Percentiles rank a stretch among this genome's conserved stretches.
Evolutionary conservation across 2,329 filamentous ascomycete species (phyloP).

Genomic region (Fusarium humuli): DNA sequence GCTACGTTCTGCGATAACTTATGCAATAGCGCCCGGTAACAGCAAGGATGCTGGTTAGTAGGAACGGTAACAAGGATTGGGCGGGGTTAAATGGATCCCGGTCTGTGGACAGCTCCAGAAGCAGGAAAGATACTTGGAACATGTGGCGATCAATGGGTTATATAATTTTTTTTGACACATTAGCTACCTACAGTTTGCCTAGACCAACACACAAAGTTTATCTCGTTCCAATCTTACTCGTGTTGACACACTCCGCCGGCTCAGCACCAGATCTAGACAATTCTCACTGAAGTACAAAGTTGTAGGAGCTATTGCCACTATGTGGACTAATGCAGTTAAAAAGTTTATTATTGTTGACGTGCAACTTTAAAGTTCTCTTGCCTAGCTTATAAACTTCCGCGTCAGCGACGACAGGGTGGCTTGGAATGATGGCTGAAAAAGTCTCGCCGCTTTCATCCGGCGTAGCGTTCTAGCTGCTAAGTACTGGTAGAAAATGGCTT

Average conservation of each 20-base stretch:
- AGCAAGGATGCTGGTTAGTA: background rate
- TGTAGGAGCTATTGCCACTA: too few relatives aligned
- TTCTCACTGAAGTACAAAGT: background rate
- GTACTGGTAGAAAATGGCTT: too few relatives aligned
- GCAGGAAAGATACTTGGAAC: background rate
- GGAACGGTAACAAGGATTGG: too few relatives aligned
- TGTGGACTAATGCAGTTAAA: background rate
- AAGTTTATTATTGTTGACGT: background rate
- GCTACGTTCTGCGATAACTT: background rate
- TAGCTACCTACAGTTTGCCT: background rate
- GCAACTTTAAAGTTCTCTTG: background rate
- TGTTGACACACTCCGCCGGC: background rate
- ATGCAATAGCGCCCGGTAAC: background rate
- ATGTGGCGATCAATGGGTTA: background rate
- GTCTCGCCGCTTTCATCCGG: background rate
- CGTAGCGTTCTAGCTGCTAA: background rate
- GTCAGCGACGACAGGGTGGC: background rate
- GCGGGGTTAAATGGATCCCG: too few relatives aligned
- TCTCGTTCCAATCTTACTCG: background rate
- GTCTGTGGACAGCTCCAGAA: background rate
- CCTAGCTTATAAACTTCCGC: background rate
- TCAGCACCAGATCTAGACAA: background rate
- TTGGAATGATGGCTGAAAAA: background rate
- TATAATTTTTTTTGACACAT: background rate
- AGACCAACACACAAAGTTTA: background rate